phyloP scores from a whole-genome alignment of 495 filamentous ascomycete genomes.

The Xylaria flabelliformis region DNA sequence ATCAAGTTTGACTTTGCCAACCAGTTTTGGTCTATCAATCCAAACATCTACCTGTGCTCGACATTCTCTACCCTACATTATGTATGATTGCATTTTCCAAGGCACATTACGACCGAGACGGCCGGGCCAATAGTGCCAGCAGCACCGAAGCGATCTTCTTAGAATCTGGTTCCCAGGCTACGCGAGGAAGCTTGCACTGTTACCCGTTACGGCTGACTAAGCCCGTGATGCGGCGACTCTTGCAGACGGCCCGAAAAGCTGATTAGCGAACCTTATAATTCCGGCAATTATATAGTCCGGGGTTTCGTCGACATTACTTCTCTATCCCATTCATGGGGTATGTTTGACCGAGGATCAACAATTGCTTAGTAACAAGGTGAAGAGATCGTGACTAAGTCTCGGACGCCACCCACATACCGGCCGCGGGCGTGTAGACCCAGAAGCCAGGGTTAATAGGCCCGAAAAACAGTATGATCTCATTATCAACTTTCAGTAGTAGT shows the following conservation, averaged over 20 bases:
- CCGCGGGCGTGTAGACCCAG: background rate
- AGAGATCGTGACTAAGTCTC: background rate
- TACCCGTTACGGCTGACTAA: slow-evolving; percentile 6
- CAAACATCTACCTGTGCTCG: background rate
- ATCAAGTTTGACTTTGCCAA: background rate
- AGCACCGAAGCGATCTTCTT: slow-evolving; percentile 1
- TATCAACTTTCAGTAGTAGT: background rate
- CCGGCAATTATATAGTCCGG: background rate
- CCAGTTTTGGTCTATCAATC: background rate
- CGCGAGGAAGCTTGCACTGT: background rate
- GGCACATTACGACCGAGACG: background rate
- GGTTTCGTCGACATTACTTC: background rate
- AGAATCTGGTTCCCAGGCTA: background rate
- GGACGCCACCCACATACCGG: background rate
- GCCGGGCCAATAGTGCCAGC: background rate
- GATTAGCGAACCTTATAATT: background rate
- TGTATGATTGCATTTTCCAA: background rate
- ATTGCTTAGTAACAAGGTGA: background rate
- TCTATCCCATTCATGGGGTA: background rate
- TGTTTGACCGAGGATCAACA: background rate
- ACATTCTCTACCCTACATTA: background rate
- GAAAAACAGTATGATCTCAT: background rate
- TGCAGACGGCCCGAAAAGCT: slow-evolving; percentile 15
- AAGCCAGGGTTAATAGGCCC: slow-evolving; percentile 8
- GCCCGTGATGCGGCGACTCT: background rate